phyloP scores from a whole-genome alignment of 768 basidiomycete genomes.

The Phaeolepiota aurea region DNA sequence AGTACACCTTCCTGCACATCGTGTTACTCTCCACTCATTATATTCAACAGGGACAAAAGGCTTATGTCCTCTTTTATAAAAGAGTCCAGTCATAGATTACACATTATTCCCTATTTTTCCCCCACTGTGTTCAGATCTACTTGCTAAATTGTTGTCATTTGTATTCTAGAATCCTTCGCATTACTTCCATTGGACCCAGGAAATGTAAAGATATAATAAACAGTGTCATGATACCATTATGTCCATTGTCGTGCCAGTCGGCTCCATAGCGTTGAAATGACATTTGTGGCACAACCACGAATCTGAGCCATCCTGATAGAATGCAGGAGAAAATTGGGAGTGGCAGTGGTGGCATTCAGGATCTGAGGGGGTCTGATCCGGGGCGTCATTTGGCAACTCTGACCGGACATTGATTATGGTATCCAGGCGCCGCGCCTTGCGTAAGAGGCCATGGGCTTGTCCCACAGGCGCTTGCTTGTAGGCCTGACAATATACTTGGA shows the following conservation, averaged over 20 bases:
- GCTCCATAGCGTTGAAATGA: conserved; percentile 27
- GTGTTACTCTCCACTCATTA: too few relatives aligned
- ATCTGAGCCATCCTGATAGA: conserved; percentile 35
- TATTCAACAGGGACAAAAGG: conserved; percentile 42
- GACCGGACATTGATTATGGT: conserved; percentile 44
- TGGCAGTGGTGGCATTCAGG: conserved; percentile 50
- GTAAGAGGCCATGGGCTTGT: conserved; percentile 77
- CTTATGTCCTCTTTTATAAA: conserved; percentile 82
- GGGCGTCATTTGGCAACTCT: conserved; percentile 19
- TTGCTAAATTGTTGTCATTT: conserved; percentile 14
- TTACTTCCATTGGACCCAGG: conserved; percentile 18
- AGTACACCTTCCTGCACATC: too few relatives aligned
- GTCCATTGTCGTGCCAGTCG: conserved; percentile 18
- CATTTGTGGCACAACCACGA: conserved; percentile 39
- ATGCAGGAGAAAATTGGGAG: conserved; percentile 69
- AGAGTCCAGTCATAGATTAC: conserved; percentile 39
- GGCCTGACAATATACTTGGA: conserved; percentile 78
- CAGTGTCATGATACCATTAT: conserved; percentile 24
- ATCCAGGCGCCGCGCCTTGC: conserved; percentile 85
- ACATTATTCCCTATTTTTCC: conserved; percentile 16
- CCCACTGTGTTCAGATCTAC: neutral
- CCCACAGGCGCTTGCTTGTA: conserved; percentile 74
- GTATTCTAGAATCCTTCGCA: conserved; percentile 24
- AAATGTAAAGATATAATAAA: conserved; percentile 29
- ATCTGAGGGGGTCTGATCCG: conserved; percentile 9